Conservation (phyloP, 441 rosid genomes). For the Erodium texanum region DNA sequence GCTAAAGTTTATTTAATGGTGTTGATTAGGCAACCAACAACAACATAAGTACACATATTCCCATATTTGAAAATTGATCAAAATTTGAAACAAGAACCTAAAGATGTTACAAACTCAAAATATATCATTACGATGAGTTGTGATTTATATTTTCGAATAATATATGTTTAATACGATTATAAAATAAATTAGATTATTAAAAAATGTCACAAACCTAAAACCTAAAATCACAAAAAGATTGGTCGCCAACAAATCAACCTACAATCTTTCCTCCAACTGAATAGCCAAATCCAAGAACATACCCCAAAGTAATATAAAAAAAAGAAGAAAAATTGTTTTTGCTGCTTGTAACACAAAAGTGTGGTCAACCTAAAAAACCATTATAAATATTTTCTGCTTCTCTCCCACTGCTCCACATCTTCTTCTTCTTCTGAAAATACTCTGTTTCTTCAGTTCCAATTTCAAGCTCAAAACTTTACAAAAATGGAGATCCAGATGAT, state of each 20-base stretch:
- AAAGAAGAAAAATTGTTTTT: background rate
- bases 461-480: constrained; percentile 15
- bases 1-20: background rate
- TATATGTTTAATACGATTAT: no score
- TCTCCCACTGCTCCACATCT: no score
- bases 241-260: constrained; percentile 42
- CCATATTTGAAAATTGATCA: background rate
- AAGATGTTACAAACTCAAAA: no score
- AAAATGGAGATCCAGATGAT: constrained; percentile 50
- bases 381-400: constrained; percentile 27
- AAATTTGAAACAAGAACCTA: constrained; percentile 7
- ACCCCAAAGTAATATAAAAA: background rate
- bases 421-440: background rate
- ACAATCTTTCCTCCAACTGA: constrained; percentile 8
- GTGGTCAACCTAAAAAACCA: constrained; percentile 36
- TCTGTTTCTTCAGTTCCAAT: background rate
- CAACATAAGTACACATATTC: background rate
- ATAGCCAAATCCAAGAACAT: background rate
- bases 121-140: no score
- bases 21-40: no score
- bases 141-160: no score
- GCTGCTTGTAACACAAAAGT: constrained; percentile 23
- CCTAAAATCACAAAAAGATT: constrained; percentile 1
- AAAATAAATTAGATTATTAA: no score
- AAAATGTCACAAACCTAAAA: background rate